phyloP scores from a whole-genome alignment of 139 green algal species.

The Chlamydomonas incerta region DNA sequence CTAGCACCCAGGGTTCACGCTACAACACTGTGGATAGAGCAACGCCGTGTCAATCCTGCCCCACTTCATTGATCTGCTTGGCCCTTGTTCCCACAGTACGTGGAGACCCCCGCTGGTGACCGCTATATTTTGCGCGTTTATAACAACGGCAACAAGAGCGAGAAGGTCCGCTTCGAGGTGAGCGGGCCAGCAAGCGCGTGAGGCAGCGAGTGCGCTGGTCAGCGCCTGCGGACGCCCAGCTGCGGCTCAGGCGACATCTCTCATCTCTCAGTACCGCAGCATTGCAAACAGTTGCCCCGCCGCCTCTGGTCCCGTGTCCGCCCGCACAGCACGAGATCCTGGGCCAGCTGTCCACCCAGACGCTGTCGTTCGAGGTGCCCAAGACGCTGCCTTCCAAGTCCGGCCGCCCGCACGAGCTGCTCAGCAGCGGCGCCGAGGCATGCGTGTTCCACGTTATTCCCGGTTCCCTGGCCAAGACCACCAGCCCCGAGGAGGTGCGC shows the following conservation, averaged over 20 bases:
- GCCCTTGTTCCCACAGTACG: conserved; percentile 53
- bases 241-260: too few relatives aligned
- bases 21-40: too few relatives aligned
- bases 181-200: too few relatives aligned
- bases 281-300: too few relatives aligned
- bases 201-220: too few relatives aligned
- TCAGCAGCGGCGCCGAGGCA: conserved; percentile 51
- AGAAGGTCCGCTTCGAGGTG: conserved; percentile 56
- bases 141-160: conserved; percentile 69
- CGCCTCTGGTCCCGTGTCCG: neutral
- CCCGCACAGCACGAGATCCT: conserved; percentile 58
- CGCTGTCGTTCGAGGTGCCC: conserved; percentile 61
- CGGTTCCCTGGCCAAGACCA: conserved; percentile 67
- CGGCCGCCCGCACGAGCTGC: conserved; percentile 56
- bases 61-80: too few relatives aligned
- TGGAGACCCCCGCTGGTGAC: conserved; percentile 54
- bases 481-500: conserved; percentile 60
- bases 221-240: too few relatives aligned
- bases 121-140: conserved; percentile 68
- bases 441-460: conserved; percentile 68
- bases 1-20: too few relatives aligned
- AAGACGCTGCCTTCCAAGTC: conserved; percentile 40
- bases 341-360: conserved; percentile 52
- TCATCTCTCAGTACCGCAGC: too few relatives aligned
- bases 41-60: too few relatives aligned